Percentiles rank a stretch among this genome's conserved stretches.
phyloP scores from a whole-genome alignment of 805 yeast species.

The Blastobotrys peoriensis region DNA sequence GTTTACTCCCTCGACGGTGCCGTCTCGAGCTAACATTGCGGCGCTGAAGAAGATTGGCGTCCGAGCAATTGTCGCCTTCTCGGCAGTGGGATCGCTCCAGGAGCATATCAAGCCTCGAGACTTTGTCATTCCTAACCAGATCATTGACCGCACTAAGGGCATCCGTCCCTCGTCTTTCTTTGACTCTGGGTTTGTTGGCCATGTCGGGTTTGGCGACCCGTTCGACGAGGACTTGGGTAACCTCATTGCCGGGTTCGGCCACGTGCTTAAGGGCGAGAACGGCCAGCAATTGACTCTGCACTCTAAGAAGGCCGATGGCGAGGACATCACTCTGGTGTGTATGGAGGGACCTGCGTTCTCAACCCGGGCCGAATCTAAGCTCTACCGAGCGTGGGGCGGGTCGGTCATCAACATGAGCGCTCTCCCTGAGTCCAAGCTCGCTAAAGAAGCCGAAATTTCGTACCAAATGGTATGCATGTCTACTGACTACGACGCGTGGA shows the following conservation, averaged over 20 bases:
- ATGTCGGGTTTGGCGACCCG: constrained; percentile 96
- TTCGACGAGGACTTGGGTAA: constrained; percentile 71
- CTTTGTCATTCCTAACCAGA: constrained; percentile 93
- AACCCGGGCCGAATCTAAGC: constrained; percentile 89
- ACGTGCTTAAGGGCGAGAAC: constrained; percentile 45
- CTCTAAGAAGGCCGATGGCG: constrained; percentile 57
- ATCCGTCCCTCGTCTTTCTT: constrained; percentile 84
- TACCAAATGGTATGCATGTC: constrained; percentile 99
- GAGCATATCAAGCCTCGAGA: constrained; percentile 88
- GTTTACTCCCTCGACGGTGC: constrained; percentile 85
- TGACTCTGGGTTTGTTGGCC: constrained; percentile 92
- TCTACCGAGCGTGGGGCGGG: constrained; percentile 87
- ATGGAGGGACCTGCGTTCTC: constrained; percentile 99
- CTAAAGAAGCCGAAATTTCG: constrained; percentile 93
- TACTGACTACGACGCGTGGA: constrained; percentile 99
- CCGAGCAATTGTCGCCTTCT: constrained; percentile 81
- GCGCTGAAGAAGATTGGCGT: constrained; percentile 87
- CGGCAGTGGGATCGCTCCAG: constrained; percentile 94
- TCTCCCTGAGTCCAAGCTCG: constrained; percentile 94
- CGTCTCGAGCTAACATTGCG: constrained; percentile 90
- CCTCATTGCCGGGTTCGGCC: constrained; percentile 54
- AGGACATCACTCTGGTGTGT: constrained; percentile 80
- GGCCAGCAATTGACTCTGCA: constrained; percentile 49
- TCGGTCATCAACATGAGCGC: constrained; percentile 95
- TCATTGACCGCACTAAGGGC: constrained; percentile 96